Evolutionary conservation across 768 basidiomycete genomes (phyloP).

Genomic region (Piloderma croceum): DNA sequence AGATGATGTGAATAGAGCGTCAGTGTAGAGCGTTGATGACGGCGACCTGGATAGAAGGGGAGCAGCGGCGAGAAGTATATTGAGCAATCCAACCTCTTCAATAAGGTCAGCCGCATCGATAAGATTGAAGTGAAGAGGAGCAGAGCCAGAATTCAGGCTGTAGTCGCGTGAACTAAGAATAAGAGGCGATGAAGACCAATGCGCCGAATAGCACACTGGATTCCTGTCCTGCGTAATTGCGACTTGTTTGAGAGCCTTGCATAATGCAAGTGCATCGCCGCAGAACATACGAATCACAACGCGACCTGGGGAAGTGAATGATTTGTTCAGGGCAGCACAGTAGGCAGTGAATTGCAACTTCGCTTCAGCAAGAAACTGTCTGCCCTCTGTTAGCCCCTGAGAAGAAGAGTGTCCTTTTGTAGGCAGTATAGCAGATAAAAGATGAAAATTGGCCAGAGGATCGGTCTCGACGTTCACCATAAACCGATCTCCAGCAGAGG

Average conservation of each 20-base stretch:
- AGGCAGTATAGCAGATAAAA: no score
- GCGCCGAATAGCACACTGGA: slow-evolving; percentile 33
- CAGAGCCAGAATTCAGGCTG: no score
- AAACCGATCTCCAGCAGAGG: slow-evolving; percentile 32
- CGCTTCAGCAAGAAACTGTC: slow-evolving; percentile 25
- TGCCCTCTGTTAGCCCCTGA: slow-evolving; percentile 9
- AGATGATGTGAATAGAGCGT: slow-evolving; percentile 32
- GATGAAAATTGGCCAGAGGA: slow-evolving; percentile 38
- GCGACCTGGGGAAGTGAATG: no score
- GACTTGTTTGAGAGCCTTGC: slow-evolving; percentile 28
- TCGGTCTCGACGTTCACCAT: slow-evolving; percentile 41
- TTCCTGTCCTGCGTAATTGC: slow-evolving; percentile 14
- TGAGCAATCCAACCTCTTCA: slow-evolving; percentile 45
- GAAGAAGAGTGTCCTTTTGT: slow-evolving; percentile 15
- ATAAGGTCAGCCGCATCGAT: slow-evolving; percentile 47
- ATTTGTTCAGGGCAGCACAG: slow-evolving; percentile 18
- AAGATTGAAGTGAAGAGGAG: slow-evolving; percentile 36
- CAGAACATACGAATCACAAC: slow-evolving; percentile 36
- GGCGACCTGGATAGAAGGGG: slow-evolving; percentile 31
- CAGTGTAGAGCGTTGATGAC: slow-evolving; percentile 35
- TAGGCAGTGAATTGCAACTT: slow-evolving; percentile 29
- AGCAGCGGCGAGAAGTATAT: slow-evolving; percentile 32
- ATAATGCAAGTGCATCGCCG: slow-evolving; percentile 37
- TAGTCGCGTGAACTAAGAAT: slow-evolving; percentile 23
- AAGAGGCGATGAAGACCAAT: slow-evolving; percentile 26